Conservation (phyloP, 73 alveolate genomes). For the Blepharisma stoltei region DNA sequence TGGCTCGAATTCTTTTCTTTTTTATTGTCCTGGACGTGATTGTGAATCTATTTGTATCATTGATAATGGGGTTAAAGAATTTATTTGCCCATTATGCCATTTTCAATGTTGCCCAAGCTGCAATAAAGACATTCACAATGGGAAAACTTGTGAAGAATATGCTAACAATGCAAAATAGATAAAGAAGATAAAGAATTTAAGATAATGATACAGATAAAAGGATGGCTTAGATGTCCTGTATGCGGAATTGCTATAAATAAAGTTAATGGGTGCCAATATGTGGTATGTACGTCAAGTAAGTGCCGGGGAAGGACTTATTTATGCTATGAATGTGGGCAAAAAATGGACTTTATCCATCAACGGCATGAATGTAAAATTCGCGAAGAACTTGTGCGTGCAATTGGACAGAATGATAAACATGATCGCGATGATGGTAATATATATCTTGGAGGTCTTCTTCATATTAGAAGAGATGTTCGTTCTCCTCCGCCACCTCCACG, state of each 20-base stretch:
- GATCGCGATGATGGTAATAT: too few relatives aligned
- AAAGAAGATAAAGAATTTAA: background rate
- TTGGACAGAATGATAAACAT: too few relatives aligned
- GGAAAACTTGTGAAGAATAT: slow-evolving; percentile 27
- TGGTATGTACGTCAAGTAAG: slow-evolving; percentile 21
- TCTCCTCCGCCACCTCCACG: too few relatives aligned
- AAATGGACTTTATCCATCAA: background rate
- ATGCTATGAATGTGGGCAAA: slow-evolving; percentile 15
- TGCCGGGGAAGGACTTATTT: slow-evolving; percentile 23
- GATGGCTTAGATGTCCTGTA: slow-evolving; percentile 2
- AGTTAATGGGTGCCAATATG: slow-evolving; percentile 7
- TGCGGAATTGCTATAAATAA: slow-evolving; percentile 11
- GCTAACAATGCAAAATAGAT: background rate
- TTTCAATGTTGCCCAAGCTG: slow-evolving; percentile 16
- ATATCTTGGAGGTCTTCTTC: too few relatives aligned
- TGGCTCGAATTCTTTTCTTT: background rate
- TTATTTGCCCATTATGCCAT: slow-evolving; percentile 21
- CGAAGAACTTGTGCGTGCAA: background rate
- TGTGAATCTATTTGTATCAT: slow-evolving; percentile 6
- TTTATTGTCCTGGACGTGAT: slow-evolving; percentile 17
- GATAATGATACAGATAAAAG: background rate
- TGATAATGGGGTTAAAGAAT: background rate
- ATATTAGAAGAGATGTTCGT: too few relatives aligned
- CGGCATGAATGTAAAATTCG: background rate
- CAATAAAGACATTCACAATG: background rate